Conservation (phyloP, 352 stramenopile species). For the Globisporangium solare region DNA sequence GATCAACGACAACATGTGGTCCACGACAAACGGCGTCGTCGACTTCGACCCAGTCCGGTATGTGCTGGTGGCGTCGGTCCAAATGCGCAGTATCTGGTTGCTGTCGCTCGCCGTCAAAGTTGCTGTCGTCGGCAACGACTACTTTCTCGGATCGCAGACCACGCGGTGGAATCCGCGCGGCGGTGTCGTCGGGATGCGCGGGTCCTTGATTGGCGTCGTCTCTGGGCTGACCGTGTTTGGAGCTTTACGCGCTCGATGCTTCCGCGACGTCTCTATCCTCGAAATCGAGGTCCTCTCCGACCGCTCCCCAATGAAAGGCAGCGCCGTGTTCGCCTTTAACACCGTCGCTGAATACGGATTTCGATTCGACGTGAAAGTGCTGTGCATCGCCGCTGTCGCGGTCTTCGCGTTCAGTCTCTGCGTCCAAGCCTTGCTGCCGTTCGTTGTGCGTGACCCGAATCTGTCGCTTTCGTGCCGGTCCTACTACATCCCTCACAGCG, state of each 20-base stretch:
- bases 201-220: constrained; percentile 16
- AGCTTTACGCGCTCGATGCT: background rate
- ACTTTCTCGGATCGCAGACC: constrained; percentile 3
- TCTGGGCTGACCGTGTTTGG: constrained; percentile 22
- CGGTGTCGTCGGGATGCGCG: constrained; percentile 20
- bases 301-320: background rate
- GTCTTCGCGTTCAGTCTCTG: background rate
- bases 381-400: background rate
- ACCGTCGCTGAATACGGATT: constrained; percentile 9
- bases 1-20: constrained; percentile 20
- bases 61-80: constrained; percentile 19
- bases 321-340: background rate
- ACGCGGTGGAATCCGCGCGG: constrained; percentile 9
- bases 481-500: constrained; percentile 19
- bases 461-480: constrained; percentile 10
- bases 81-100: constrained; percentile 41
- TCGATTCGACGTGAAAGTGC: constrained; percentile 14
- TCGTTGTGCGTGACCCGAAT: background rate
- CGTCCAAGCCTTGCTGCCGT: background rate
- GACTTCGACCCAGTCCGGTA: constrained; percentile 18
- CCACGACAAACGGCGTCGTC: constrained; percentile 15
- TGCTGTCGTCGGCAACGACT: constrained; percentile 6
- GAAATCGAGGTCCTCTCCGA: constrained; percentile 2
- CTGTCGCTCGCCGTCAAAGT: constrained; percentile 21
- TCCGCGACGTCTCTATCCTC: constrained; percentile 7